A percentile compares a stretch with the other conserved stretches of the same genome.
Conservation (phyloP, 2,329 filamentous ascomycete species). For the Paraphoma sp. region DNA sequence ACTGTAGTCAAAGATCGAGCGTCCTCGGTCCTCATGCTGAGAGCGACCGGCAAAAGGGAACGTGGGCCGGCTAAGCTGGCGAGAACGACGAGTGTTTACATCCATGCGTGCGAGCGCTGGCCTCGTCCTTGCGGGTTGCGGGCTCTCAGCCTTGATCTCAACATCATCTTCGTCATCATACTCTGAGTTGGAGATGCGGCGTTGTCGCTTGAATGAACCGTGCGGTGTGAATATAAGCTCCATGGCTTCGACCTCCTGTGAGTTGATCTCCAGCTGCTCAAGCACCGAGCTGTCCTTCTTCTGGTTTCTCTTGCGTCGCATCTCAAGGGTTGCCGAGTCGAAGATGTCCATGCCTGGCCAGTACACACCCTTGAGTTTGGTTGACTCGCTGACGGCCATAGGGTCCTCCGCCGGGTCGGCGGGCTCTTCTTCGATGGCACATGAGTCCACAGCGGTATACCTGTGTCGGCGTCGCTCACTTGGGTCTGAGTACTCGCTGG, state of each 20-base stretch:
- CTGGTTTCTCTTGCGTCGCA: slow-evolving; percentile 78
- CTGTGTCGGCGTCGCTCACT: slow-evolving; percentile 33
- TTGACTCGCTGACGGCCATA: slow-evolving; percentile 46
- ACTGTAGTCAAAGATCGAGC: slow-evolving; percentile 41
- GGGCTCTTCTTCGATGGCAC: slow-evolving; percentile 41
- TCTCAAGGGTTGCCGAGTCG: slow-evolving; percentile 76
- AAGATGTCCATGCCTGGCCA: slow-evolving; percentile 85
- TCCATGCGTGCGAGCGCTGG: slow-evolving; percentile 42
- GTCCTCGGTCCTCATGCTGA: slow-evolving; percentile 38
- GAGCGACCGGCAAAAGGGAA: slow-evolving; percentile 25
- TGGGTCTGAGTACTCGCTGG: slow-evolving; percentile 46
- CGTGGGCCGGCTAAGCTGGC: slow-evolving; percentile 30
- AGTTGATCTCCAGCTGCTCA: slow-evolving; percentile 69
- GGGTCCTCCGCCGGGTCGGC: slow-evolving; percentile 26
- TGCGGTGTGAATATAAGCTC: slow-evolving; percentile 67
- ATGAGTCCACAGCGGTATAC: slow-evolving; percentile 33
- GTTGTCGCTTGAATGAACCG: slow-evolving; percentile 51
- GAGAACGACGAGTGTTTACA: slow-evolving; percentile 41
- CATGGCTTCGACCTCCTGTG: slow-evolving; percentile 66
- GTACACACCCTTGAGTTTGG: slow-evolving; percentile 72
- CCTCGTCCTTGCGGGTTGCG: slow-evolving; percentile 31
- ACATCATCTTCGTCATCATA: slow-evolving; percentile 49
- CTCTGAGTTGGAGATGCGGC: slow-evolving; percentile 54
- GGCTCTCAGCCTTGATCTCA: slow-evolving; percentile 45
- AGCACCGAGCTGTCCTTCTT: slow-evolving; percentile 77